A percentile compares a stretch with the other conserved stretches of the same genome.
phyloP scores from a whole-genome alignment of 73 alveolate species.

The Paramecium caudatum region DNA sequence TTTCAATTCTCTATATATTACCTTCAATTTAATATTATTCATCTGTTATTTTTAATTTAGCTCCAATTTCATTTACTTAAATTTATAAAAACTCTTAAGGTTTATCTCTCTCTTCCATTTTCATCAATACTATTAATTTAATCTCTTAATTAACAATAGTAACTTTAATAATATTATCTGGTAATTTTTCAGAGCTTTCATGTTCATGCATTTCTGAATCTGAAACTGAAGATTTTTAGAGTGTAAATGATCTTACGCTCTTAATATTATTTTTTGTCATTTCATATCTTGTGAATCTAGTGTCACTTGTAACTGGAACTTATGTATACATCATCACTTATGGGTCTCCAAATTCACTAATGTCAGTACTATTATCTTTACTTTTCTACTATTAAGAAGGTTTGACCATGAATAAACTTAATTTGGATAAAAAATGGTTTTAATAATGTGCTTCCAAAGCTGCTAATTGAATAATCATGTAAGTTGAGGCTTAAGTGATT shows the following conservation, averaged over 20 bases:
- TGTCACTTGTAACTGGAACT: slow-evolving; percentile 37
- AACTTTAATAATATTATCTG: not conserved
- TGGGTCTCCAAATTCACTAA: not conserved
- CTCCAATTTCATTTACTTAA: not conserved
- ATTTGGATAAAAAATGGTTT: not conserved
- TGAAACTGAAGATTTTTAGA: not conserved
- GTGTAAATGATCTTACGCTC: slow-evolving; percentile 39
- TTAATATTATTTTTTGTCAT: not conserved
- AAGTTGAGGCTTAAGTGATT: not conserved
- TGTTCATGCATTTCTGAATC: not conserved
- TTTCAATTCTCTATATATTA: slow-evolving; percentile 11
- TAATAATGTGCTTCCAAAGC: slow-evolving; percentile 31
- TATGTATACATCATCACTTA: not conserved
- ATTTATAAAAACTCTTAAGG: slow-evolving; percentile 40
- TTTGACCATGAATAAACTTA: not conserved
- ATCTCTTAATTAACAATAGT: slow-evolving; percentile 1
- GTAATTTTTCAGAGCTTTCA: slow-evolving; percentile 41
- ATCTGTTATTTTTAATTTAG: not conserved
- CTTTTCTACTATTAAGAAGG: not conserved
- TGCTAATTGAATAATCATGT: not conserved
- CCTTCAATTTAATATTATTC: slow-evolving; percentile 24
- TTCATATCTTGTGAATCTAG: slow-evolving; percentile 2
- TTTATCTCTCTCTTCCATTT: not conserved
- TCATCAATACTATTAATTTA: slow-evolving; percentile 19
- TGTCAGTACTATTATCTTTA: not conserved